Percentiles rank a stretch among this genome's conserved stretches.
Conservation (phyloP, 306 rosid genomes). For the Vigna trinervia region DNA sequence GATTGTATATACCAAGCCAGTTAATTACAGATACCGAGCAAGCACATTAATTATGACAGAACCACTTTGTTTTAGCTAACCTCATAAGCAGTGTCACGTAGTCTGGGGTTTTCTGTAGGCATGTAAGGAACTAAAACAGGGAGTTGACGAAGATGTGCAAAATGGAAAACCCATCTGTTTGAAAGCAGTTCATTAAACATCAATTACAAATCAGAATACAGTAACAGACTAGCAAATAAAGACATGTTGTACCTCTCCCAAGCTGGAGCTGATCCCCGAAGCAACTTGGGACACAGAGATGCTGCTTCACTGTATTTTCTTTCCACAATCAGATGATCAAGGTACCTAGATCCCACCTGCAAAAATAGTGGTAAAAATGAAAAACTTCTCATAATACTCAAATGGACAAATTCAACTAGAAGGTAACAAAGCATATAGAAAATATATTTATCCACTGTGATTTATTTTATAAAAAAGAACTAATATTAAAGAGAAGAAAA, state of each 20-base stretch:
- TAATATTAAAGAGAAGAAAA: conserved; percentile 1
- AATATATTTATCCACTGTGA: not conserved
- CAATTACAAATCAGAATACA: conserved; percentile 41
- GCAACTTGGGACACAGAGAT: conserved; percentile 88
- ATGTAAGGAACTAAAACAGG: conserved; percentile 91
- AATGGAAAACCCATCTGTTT: conserved; percentile 97
- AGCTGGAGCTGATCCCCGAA: conserved; percentile 88
- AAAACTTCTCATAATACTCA: conserved; percentile 10
- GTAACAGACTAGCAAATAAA: conserved; percentile 26
- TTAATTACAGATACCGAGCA: conserved; percentile 12
- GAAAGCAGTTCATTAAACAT: conserved; percentile 42
- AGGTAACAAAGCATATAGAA: not conserved
- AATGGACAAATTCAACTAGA: conserved; percentile 29
- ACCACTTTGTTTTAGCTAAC: conserved; percentile 56
- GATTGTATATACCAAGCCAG: conserved; percentile 18
- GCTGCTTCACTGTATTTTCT: conserved; percentile 95
- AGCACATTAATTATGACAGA: conserved; percentile 20
- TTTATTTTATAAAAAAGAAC: not conserved
- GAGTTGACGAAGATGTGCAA: conserved; percentile 98
- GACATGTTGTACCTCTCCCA: conserved; percentile 84
- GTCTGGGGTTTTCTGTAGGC: conserved; percentile 84
- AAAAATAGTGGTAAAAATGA: conserved; percentile 41
- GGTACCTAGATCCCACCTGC: conserved; percentile 96
- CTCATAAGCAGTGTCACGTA: conserved; percentile 97
- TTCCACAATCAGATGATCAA: conserved; percentile 97